Evolutionary conservation across 441 rosid genomes (phyloP).

Genomic region (Syzygium malaccense): DNA sequence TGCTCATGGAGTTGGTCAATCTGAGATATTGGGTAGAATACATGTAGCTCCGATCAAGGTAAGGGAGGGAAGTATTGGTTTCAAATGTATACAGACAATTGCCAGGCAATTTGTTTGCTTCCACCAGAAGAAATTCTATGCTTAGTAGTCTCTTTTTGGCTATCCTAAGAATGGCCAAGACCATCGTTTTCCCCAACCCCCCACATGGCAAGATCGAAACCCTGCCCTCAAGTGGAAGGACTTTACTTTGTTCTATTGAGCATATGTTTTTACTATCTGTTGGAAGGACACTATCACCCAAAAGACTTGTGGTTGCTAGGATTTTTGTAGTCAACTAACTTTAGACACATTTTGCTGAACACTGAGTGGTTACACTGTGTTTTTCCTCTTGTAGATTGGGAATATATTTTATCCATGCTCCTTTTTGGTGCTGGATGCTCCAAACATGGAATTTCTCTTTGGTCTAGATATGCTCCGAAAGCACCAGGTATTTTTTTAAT

Average conservation of each 20-base stretch:
- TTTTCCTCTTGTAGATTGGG: constrained; percentile 53
- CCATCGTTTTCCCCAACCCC: neutral
- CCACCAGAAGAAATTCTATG: neutral
- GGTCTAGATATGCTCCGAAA: constrained; percentile 99
- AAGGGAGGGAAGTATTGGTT: neutral
- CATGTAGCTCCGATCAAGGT: constrained; percentile 99
- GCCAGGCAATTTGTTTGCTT: neutral
- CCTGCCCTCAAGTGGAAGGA: neutral
- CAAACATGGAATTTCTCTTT: constrained; percentile 95
- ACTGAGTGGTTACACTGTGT: neutral
- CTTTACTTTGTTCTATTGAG: neutral
- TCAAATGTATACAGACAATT: neutral
- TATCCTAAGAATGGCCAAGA: neutral
- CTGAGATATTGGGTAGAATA: constrained; percentile 94
- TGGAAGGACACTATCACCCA: neutral
- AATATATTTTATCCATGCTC: constrained; percentile 87
- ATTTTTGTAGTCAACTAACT: neutral
- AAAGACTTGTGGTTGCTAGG: neutral
- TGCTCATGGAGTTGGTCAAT: constrained; percentile 98
- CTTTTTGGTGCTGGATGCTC: constrained; percentile 86
- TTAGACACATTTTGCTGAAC: neutral
- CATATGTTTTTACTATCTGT: neutral
- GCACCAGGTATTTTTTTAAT: constrained; percentile 71
- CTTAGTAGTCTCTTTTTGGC: neutral
- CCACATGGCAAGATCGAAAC: neutral